phyloP scores from a whole-genome alignment of 23 red algal species.

The Cyanidium caldarium region DNA sequence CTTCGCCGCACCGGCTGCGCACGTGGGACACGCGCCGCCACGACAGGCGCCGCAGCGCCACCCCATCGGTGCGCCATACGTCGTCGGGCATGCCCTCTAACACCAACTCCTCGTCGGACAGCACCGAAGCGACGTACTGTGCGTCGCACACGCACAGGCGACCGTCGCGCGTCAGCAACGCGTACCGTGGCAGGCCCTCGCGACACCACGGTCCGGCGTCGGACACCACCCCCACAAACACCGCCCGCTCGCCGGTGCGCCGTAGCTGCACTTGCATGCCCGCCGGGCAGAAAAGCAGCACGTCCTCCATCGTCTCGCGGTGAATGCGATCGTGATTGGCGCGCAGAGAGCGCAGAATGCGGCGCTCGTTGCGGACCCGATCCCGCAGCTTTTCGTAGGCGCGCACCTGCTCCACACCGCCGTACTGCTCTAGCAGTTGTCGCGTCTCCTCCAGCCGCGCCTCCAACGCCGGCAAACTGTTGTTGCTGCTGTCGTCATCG shows the following conservation, averaged over 20 bases:
- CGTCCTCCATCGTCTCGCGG: neutral
- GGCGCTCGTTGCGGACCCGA: slow-evolving; percentile 37
- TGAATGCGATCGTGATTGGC: slow-evolving; percentile 14
- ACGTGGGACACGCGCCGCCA: neutral
- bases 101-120: neutral
- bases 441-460: neutral
- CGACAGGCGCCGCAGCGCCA: neutral
- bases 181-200: too few species aligned
- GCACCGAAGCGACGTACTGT: neutral
- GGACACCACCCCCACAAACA: neutral
- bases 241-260: neutral
- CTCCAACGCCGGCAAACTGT: neutral
- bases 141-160: neutral
- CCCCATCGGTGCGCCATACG: neutral
- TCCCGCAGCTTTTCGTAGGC: slow-evolving; percentile 32
- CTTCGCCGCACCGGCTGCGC: neutral
- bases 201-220: neutral
- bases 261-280: neutral
- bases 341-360: slow-evolving; percentile 26
- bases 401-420: slow-evolving; percentile 15
- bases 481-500: neutral
- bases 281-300: neutral
- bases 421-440: neutral
- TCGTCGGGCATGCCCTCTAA: neutral
- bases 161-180: neutral